These are phyloP conservation scores for Ascochyta koolunga DNA, from an alignment of 2,329 filamentous ascomycete species.

Conservation along the genomic window DNA sequence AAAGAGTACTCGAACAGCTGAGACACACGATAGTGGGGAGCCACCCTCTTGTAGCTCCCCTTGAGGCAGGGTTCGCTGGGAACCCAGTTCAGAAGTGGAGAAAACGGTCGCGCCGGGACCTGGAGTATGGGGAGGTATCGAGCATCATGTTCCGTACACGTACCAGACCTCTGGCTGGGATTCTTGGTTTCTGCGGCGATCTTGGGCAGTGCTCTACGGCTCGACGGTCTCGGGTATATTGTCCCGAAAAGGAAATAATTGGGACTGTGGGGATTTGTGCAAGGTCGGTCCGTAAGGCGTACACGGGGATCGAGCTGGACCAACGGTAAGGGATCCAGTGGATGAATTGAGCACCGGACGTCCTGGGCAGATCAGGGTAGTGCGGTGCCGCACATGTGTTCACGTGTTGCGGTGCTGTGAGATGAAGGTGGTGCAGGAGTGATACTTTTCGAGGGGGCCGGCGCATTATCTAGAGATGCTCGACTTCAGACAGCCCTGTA, in stretches of 20 bases:
- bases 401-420: no score
- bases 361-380: no score
- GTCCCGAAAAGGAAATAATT: constrained; percentile 16
- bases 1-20: background rate
- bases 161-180: background rate
- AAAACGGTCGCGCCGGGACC: constrained; percentile 10
- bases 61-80: constrained; percentile 3
- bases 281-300: background rate
- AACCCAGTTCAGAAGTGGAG: constrained; percentile 15
- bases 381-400: no score
- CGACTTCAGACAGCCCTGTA: no score
- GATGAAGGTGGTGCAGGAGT: no score
- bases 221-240: constrained; percentile 1
- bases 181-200: background rate
- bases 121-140: constrained; percentile 1
- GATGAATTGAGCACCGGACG: background rate
- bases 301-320: background rate
- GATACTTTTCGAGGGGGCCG: no score
- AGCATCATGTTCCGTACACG: constrained; percentile 1
- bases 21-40: constrained; percentile 9
- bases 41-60: constrained; percentile 8
- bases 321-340: background rate
- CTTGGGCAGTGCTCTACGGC: background rate
- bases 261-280: background rate
- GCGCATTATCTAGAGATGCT: no score